These are phyloP conservation scores for Xylariomycetidae sp. DNA, from an alignment of 2,329 filamentous ascomycete species.

Conservation along the genomic window DNA sequence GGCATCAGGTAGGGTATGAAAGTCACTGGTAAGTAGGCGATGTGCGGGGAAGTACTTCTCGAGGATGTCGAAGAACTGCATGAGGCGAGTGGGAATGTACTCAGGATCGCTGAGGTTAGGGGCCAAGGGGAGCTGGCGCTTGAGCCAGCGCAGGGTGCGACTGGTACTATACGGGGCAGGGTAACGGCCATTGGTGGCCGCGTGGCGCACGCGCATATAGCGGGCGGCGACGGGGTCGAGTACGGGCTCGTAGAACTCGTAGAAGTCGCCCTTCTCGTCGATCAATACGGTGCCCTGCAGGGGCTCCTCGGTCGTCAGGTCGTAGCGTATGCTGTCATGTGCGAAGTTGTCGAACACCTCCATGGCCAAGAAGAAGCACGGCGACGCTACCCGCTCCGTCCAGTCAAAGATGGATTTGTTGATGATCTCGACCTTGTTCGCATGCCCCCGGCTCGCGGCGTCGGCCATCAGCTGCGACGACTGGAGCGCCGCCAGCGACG, in stretches of 20 bases:
- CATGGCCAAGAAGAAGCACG: slow-evolving; percentile 95
- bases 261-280: slow-evolving; percentile 80
- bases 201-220: slow-evolving; percentile 78
- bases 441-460: slow-evolving; percentile 67
- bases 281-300: slow-evolving; percentile 87
- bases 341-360: slow-evolving; percentile 99
- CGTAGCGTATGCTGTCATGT: slow-evolving; percentile 90
- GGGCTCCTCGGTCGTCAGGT: slow-evolving; percentile 71
- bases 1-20: slow-evolving; percentile 77
- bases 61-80: slow-evolving; percentile 95
- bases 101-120: slow-evolving; percentile 77
- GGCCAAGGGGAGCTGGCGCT: slow-evolving; percentile 60
- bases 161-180: slow-evolving; percentile 54
- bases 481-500: slow-evolving; percentile 73
- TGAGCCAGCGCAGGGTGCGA: slow-evolving; percentile 54
- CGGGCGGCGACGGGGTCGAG: slow-evolving; percentile 78
- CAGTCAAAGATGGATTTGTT: slow-evolving; percentile 95
- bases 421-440: slow-evolving; percentile 84
- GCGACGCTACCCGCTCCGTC: slow-evolving; percentile 78
- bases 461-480: slow-evolving; percentile 60
- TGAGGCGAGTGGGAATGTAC: slow-evolving; percentile 88
- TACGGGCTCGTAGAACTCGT: slow-evolving; percentile 80
- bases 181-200: slow-evolving; percentile 60
- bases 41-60: slow-evolving; percentile 85
- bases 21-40: slow-evolving; percentile 83